phyloP scores from a whole-genome alignment of 2,329 filamentous ascomycete genomes.

The Trichoderma atrobrunneum region DNA sequence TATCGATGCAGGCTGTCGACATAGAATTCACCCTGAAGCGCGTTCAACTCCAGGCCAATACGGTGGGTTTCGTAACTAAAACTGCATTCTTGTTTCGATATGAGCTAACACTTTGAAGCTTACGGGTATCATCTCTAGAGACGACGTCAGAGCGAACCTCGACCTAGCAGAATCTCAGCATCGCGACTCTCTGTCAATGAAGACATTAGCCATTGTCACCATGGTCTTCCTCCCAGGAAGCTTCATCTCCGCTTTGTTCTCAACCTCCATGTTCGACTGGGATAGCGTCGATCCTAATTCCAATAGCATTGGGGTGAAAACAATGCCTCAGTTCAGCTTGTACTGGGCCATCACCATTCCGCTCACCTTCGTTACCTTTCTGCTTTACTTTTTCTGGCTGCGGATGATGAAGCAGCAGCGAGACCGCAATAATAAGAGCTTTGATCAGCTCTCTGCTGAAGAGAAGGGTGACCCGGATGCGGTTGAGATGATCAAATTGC shows the following conservation, averaged over 20 bases:
- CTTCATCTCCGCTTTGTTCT: slow-evolving; percentile 43
- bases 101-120: slow-evolving; percentile 26
- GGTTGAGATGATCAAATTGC: not conserved
- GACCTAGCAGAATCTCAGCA: slow-evolving; percentile 31
- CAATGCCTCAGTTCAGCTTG: slow-evolving; percentile 38
- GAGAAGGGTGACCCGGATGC: slow-evolving; percentile 15
- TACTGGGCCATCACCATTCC: slow-evolving; percentile 43
- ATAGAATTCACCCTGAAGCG: slow-evolving; percentile 37
- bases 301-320: slow-evolving; percentile 29
- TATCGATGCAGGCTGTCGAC: slow-evolving; percentile 38
- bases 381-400: slow-evolving; percentile 36
- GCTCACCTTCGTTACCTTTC: slow-evolving; percentile 36
- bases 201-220: slow-evolving; percentile 42
- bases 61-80: slow-evolving; percentile 26
- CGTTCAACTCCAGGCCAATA: slow-evolving; percentile 39
- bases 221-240: slow-evolving; percentile 44
- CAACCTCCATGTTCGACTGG: slow-evolving; percentile 37
- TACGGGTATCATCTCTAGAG: slow-evolving; percentile 38
- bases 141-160: slow-evolving; percentile 37
- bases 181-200: slow-evolving; percentile 44
- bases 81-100: not conserved
- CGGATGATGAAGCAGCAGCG: slow-evolving; percentile 29
- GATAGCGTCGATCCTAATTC: slow-evolving; percentile 23
- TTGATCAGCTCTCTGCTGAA: not conserved
- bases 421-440: not conserved